Evolutionary conservation across 1,284 basidiomycete genomes (phyloP), one percentile per base, ranked within the genome.

Genomic region (Sporisorium scitamineum): DNA sequence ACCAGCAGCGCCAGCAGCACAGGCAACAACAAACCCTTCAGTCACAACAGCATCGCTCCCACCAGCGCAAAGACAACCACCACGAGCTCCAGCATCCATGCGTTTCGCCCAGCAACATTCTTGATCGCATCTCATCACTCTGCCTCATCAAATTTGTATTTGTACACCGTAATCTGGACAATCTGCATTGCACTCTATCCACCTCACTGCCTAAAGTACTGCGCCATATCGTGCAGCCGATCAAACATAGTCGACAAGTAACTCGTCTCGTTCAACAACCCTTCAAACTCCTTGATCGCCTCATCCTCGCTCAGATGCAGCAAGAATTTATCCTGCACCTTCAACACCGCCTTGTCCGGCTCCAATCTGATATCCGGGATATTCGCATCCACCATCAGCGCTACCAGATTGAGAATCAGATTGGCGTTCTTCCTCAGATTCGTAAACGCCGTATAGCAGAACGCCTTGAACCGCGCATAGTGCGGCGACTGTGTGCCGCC

Each of bases 331-430:
- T 98, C 96, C 83, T 97, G 94, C 18, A 99, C 92, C 86, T 90
- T 90, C 77, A 87, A 86, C 14, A 90, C 89, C 0, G 89, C 89
- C 81, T 89, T 89, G 78, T 90, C 89, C 4, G 89, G 89, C 76
- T 90, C 89, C 0, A 89, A 91, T 83, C 95, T 94, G 88, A 99
- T 97, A 83, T 99, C 96, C 13, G 95, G 95, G 29, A 99, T 97
- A 79, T 97, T 95, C 0, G 95, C 96, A 79, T 98, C 95, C 9
- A 96, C 92, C 97, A 99, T 99, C 54, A 99, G 90, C 1, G 94
- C 92, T 18, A 99, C 93, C 66, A 99, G 88, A 87, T 99, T 99
- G 66, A 99, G 89, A 64, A 99, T 97, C 45, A 99, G 90, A 87
- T 97, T 99, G n/a, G 96, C 93, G 84, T 89, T 98, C 59, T 86